Conservation (phyloP, 2,329 filamentous ascomycete genomes). For the Penicillium sp. region DNA sequence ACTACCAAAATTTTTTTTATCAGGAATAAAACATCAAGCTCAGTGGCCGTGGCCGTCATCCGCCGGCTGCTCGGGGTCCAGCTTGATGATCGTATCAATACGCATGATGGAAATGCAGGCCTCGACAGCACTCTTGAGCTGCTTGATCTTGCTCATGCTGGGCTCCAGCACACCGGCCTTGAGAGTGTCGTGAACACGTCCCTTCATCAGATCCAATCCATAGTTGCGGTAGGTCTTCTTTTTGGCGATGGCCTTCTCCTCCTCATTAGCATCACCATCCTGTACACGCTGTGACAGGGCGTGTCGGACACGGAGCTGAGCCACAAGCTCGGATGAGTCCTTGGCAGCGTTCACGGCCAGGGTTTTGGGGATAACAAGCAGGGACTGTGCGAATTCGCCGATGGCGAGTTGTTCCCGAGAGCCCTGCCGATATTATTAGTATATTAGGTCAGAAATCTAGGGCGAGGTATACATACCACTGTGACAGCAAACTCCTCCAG, state of each 20-base stretch:
- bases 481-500: constrained; percentile 97
- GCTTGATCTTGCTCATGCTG: constrained; percentile 95
- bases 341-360: constrained; percentile 95
- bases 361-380: constrained; percentile 93
- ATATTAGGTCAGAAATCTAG: not conserved
- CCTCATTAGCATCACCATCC: constrained; percentile 70
- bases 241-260: constrained; percentile 83
- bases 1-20: constrained; percentile 26
- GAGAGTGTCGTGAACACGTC: constrained; percentile 86
- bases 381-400: constrained; percentile 90
- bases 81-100: constrained; percentile 96
- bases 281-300: constrained; percentile 88
- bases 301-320: constrained; percentile 89
- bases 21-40: constrained; percentile 18
- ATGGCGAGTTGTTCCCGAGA: constrained; percentile 97
- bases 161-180: constrained; percentile 95
- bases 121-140: constrained; percentile 97
- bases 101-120: constrained; percentile 99
- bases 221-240: constrained; percentile 99
- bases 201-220: constrained; percentile 81
- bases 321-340: constrained; percentile 90
- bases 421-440: constrained; percentile 45
- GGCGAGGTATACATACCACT: constrained; percentile 56
- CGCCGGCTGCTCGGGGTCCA: constrained; percentile 82
- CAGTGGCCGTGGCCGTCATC: constrained; percentile 86